Evolutionary conservation across 345 rosid species (phyloP).

Genomic region (Nasturtium officinale): DNA sequence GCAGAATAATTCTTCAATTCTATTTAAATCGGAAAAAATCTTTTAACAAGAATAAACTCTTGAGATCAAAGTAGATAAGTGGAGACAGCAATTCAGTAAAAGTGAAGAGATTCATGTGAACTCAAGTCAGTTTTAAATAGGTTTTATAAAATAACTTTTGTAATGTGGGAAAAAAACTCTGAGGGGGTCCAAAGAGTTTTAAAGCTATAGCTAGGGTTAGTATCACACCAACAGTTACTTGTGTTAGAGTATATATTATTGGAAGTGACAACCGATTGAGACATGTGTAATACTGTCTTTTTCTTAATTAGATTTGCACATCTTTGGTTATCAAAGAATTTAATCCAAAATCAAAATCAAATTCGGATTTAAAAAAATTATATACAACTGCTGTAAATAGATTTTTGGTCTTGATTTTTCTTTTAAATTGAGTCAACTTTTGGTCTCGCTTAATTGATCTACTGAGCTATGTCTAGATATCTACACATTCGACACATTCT

Average conservation of each 20-base stretch:
- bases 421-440: too few species aligned
- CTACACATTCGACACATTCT: background rate
- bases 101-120: constrained; percentile 36
- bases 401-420: background rate
- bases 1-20: background rate
- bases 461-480: background rate
- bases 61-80: constrained; percentile 28
- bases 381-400: background rate
- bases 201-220: constrained; percentile 47
- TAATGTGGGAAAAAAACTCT: constrained; percentile 17
- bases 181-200: constrained; percentile 40
- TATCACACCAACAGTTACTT: constrained; percentile 44
- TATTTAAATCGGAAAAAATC: background rate
- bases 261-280: constrained; percentile 63
- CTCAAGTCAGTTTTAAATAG: constrained; percentile 36
- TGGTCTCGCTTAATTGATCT: background rate
- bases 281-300: constrained; percentile 43
- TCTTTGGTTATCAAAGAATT: constrained; percentile 11
- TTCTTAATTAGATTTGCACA: constrained; percentile 22
- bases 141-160: constrained; percentile 36
- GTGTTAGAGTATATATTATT: constrained; percentile 37
- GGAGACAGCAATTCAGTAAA: constrained; percentile 33
- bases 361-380: background rate
- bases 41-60: constrained; percentile 10
- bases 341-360: background rate